Evolutionary conservation across 169 alveolate species (phyloP).

Genomic region (Plasmodium billcollinsi): DNA sequence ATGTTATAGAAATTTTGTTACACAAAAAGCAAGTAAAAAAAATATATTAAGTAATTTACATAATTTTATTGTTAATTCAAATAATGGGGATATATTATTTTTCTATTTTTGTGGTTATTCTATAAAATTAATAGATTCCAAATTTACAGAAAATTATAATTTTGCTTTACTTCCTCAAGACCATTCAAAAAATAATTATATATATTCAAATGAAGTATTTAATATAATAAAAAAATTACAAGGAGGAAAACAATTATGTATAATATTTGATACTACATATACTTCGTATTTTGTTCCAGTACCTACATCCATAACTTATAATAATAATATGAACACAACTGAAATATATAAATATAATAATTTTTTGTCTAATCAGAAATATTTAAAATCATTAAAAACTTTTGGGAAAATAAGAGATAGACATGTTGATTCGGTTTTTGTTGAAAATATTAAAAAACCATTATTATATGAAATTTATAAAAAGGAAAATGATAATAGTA

Average conservation of each 20-base stretch:
- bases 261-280: conserved; percentile 69
- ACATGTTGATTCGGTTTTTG: conserved; percentile 47
- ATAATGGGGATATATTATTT: conserved; percentile 70
- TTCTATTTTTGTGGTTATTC: conserved; percentile 74
- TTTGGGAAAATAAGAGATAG: conserved; percentile 64
- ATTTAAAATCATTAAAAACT: conserved; percentile 24
- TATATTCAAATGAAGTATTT: conserved; percentile 71
- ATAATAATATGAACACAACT: conserved; percentile 37
- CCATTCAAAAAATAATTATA: conserved; percentile 52
- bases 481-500: conserved; percentile 13
- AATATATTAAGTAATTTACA: conserved; percentile 35
- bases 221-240: conserved; percentile 60
- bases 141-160: conserved; percentile 52
- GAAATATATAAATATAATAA: conserved; percentile 46
- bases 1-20: conserved; percentile 37
- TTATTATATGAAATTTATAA: conserved; percentile 11
- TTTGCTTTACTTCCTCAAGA: conserved; percentile 75
- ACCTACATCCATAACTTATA: conserved; percentile 43
- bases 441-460: conserved; percentile 51
- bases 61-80: conserved; percentile 49
- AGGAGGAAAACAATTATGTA: conserved; percentile 71
- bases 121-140: conserved; percentile 55
- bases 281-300: conserved; percentile 62
- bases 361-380: conserved; percentile 18
- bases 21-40: conserved; percentile 61